Conservation (phyloP, 148 eudicot genomes). For the Amaranthus hypochondriacus region DNA sequence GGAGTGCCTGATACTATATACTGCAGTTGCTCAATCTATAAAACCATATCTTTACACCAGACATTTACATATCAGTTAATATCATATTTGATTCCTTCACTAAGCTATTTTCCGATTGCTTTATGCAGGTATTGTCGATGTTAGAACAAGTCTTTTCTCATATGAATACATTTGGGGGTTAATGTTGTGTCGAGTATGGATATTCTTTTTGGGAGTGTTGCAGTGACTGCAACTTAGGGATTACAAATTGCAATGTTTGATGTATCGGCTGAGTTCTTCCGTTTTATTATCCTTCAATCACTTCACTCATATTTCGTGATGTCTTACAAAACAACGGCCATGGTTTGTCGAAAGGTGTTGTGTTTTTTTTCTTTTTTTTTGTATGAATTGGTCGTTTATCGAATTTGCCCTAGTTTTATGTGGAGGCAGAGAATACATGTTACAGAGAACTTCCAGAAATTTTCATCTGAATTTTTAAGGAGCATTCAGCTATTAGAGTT, state of each 20-base stretch:
- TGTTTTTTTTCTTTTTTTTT: background rate
- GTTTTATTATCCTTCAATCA: background rate
- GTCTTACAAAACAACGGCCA: constrained; percentile 10
- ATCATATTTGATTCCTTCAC: background rate
- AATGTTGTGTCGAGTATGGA: background rate
- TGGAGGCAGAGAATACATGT: background rate
- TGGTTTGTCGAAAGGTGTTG: constrained; percentile 15
- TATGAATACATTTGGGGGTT: constrained; percentile 13
- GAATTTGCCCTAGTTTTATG: background rate
- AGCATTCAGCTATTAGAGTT: no score
- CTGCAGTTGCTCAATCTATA: no score
- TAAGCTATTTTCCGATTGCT: background rate
- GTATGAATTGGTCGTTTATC: background rate
- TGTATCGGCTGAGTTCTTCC: constrained; percentile 13
- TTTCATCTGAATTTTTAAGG: no score
- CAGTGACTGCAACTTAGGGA: background rate
- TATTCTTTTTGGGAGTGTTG: constrained; percentile 2
- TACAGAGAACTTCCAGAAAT: no score
- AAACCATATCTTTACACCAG: no score
- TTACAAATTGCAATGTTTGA: no score
- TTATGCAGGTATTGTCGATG: background rate
- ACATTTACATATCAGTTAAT: no score
- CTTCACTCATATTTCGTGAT: no score
- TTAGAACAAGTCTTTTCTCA: constrained; percentile 4
- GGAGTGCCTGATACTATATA: no score